A percentile compares a stretch with the other conserved stretches of the same genome.
phyloP scores from a whole-genome alignment of 2,329 filamentous ascomycete genomes.

The Phialophora tarda region DNA sequence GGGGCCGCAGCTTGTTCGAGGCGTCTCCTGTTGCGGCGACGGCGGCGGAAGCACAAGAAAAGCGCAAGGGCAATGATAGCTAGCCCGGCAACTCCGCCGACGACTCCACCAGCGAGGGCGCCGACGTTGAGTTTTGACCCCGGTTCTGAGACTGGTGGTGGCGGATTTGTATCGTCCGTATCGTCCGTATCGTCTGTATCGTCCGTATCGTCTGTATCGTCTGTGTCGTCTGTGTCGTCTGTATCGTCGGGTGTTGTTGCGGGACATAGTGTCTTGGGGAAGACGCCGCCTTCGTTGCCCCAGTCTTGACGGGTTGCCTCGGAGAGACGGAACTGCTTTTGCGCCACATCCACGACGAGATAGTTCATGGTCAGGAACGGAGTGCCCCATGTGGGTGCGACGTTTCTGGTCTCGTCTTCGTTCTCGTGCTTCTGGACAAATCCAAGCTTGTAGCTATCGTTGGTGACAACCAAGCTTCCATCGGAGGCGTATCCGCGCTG shows the following conservation, averaged over 20 bases:
- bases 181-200: too few species aligned
- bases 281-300: slow-evolving; percentile 14
- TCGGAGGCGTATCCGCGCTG: background rate
- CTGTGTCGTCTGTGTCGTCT: too few species aligned
- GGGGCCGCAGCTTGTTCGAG: background rate
- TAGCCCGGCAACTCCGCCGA: slow-evolving; percentile 29
- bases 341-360: slow-evolving; percentile 29
- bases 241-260: background rate
- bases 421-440: slow-evolving; percentile 10
- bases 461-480: background rate
- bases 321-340: slow-evolving; percentile 23
- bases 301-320: slow-evolving; percentile 26
- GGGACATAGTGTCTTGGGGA: slow-evolving; percentile 3
- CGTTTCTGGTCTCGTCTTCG: background rate
- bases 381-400: slow-evolving; percentile 22
- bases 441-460: slow-evolving; percentile 16
- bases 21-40: slow-evolving; percentile 5
- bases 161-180: too few species aligned
- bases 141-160: background rate
- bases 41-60: slow-evolving; percentile 14
- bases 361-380: slow-evolving; percentile 36
- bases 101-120: slow-evolving; percentile 36
- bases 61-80: slow-evolving; percentile 13
- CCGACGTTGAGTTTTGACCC: slow-evolving; percentile 21
- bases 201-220: too few species aligned